phyloP scores from a whole-genome alignment of 164 flowering plant genomes.

The Aristolochia californica region DNA sequence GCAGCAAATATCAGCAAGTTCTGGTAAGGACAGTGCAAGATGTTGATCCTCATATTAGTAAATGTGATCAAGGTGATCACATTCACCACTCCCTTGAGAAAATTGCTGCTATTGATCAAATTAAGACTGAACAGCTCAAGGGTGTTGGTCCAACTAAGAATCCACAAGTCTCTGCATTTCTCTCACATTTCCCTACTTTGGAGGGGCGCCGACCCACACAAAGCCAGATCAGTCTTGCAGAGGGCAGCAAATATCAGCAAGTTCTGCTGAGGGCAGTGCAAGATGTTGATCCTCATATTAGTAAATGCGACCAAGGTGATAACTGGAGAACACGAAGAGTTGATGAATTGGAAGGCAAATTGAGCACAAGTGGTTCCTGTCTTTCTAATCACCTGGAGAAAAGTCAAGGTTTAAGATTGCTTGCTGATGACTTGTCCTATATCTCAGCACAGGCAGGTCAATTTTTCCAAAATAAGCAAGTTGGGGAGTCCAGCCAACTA shows the following conservation, averaged over 20 bases:
- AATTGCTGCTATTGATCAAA: conserved; percentile 10
- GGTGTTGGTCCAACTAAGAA: conserved; percentile 14
- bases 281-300: conserved; percentile 16
- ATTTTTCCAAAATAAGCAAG: conserved; percentile 15
- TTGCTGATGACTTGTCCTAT: conserved; percentile 9
- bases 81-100: conserved; percentile 10
- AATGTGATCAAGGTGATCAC: conserved; percentile 7
- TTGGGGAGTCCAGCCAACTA: conserved; percentile 7
- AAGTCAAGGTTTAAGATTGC: conserved; percentile 14
- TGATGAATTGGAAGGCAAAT: conserved; percentile 12
- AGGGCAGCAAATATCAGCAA: conserved; percentile 10
- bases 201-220: conserved; percentile 3
- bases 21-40: conserved; percentile 8
- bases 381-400: conserved; percentile 13
- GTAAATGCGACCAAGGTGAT: conserved; percentile 9
- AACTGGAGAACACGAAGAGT: conserved; percentile 8
- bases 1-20: conserved; percentile 10
- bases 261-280: conserved; percentile 7
- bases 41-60: conserved; percentile 16
- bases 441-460: conserved; percentile 6
- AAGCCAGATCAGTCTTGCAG: neutral
- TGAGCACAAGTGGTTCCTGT: conserved; percentile 7
- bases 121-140: conserved; percentile 10
- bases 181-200: conserved; percentile 11
- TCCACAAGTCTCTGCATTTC: conserved; percentile 18